Percentiles rank a stretch among this genome's conserved stretches.
phyloP scores from a whole-genome alignment of 768 basidiomycete genomes.

The Naganishia vaughanmartiniae region DNA sequence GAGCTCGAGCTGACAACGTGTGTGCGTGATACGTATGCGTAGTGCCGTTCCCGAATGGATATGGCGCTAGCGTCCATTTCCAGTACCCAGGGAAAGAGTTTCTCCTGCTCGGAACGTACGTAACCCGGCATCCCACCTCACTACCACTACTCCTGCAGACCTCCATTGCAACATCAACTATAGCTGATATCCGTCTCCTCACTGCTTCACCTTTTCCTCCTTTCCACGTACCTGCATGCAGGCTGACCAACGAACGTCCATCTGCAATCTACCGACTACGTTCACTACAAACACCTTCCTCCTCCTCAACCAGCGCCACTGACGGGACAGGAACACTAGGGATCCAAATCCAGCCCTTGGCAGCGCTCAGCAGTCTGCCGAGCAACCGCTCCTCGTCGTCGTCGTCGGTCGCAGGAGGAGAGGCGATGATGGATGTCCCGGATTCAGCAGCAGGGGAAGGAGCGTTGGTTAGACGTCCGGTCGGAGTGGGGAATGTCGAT shows the following conservation, averaged over 20 bases:
- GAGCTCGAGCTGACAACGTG: too few relatives aligned
- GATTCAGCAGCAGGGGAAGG: not conserved
- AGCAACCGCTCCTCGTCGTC: not conserved
- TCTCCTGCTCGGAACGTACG: conserved; percentile 48
- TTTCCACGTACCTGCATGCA: conserved; percentile 13
- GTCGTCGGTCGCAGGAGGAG: conserved; percentile 14
- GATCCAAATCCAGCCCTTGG: conserved; percentile 46
- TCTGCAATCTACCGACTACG: conserved; percentile 47
- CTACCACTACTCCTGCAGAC: too few relatives aligned
- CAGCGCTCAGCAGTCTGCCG: conserved; percentile 35
- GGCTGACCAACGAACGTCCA: conserved; percentile 45
- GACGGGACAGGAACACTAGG: conserved; percentile 43
- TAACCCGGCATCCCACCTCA: not conserved
- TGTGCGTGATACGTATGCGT: too few relatives aligned
- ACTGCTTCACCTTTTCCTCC: not conserved
- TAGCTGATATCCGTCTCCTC: not conserved
- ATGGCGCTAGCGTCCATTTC: conserved; percentile 50
- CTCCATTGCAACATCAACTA: too few relatives aligned
- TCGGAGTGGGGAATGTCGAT: conserved; percentile 37
- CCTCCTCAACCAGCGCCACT: not conserved
- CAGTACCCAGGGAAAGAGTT: conserved; percentile 49
- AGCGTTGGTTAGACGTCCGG: conserved; percentile 35
- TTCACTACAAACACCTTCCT: conserved; percentile 29
- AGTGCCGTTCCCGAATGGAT: conserved; percentile 52
- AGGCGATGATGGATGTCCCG: not conserved